Evolutionary conservation across 352 stramenopile species (phyloP), one percentile per base, ranked within the genome.

Genomic region (Pythium angustatum): DNA sequence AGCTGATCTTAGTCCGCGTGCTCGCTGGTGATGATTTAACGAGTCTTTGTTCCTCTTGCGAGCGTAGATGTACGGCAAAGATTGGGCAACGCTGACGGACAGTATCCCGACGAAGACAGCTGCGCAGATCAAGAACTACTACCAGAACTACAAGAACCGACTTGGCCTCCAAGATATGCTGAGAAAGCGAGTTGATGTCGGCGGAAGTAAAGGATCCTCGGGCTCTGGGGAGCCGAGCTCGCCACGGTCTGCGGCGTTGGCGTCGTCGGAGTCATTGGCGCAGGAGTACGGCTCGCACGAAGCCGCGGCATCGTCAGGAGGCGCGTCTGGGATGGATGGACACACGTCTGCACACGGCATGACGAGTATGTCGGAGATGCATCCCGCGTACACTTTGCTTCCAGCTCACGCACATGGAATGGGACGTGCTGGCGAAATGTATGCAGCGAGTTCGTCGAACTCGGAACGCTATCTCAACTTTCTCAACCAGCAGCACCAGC

Each of bases 101-200:
- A 93, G 77, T 48, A 96, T 97, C 50, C 88, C 87, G 15, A 93
- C 85, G 27, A 97, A 97, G 66, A 96, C 90, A 0, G 80, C 87
- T 19, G 86, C 85, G 4, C 89, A 96, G 63, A 96, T 97, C 67
- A 97, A 97, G 64, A 97, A 96, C 44, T 97, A 96, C 70, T 97
- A 96, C 59, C 90, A 97, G 67, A 97, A 97, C 59, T 97, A 97
- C 75, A 97, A 97, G 79, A 96, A 96, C 43, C 74, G 88, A 5
- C 72, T 96, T 14, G 91, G 91, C 24, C 57, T 97, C 19, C 87
- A 96, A 67, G 87, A 96, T 58, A 92, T 94, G 41, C 54, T 96
- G 34, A 94, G 91, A 70, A 83, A 87, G 49, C 72, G 87, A 8
- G 86, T 91, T 24, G 85, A 94, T 30, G 78, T 68, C 36, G 52